phyloP scores from a whole-genome alignment of 2,329 filamentous ascomycete genomes.

The Talaromyces sp. region DNA sequence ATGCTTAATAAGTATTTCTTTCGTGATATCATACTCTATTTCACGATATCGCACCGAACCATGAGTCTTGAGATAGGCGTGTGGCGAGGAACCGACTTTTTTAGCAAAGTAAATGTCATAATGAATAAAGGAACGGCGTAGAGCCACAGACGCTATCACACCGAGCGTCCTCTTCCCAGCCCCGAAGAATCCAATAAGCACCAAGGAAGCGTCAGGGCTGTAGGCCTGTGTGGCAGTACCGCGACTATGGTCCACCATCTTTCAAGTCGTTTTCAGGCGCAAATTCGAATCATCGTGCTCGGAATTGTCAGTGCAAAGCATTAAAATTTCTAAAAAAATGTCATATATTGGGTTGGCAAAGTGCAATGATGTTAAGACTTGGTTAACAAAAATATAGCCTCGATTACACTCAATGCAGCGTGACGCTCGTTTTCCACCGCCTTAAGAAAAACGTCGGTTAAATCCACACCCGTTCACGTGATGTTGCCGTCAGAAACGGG shows the following conservation, averaged over 20 bases:
- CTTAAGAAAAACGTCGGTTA: background rate
- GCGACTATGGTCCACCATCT: background rate
- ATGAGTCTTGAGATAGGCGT: background rate
- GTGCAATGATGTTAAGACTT: background rate
- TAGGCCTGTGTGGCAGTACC: conserved; percentile 33
- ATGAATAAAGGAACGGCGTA: conserved; percentile 63
- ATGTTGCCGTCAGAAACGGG: background rate
- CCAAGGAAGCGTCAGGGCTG: conserved; percentile 60
- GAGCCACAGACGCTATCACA: conserved; percentile 67
- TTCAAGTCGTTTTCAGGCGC: background rate
- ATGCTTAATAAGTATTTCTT: conserved; percentile 42
- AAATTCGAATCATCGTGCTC: background rate
- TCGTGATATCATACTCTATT: background rate
- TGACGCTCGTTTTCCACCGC: background rate
- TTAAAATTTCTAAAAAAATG: background rate
- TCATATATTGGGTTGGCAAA: background rate
- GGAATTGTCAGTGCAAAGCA: background rate
- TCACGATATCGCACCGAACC: conserved; percentile 1
- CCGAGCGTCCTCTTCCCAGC: conserved; percentile 70
- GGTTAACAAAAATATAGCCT: background rate
- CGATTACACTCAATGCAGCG: background rate
- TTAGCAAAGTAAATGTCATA: conserved; percentile 57
- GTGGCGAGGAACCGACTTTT: background rate
- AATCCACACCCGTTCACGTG: conserved; percentile 6
- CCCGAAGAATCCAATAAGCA: conserved; percentile 68